These are phyloP conservation scores for Termitomyces sp. DNA, from an alignment of 768 basidiomycete species.

Conservation along the genomic window DNA sequence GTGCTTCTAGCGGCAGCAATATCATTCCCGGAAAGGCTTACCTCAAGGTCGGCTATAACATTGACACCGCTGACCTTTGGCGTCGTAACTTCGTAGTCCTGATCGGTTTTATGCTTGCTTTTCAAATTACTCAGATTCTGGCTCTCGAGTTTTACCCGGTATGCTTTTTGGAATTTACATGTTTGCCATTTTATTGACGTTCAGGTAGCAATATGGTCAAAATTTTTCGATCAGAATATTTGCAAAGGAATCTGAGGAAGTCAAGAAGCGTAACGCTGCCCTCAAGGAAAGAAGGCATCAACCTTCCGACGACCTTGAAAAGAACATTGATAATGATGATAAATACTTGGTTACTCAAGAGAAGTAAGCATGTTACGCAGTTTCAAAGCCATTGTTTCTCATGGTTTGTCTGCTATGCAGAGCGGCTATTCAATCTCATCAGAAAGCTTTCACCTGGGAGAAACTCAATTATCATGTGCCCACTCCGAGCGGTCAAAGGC, in stretches of 20 bases:
- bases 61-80: conserved; percentile 53
- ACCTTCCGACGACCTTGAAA: conserved; percentile 24
- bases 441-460: conserved; percentile 79
- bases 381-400: background rate
- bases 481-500: conserved; percentile 49
- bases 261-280: conserved; percentile 46
- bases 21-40: conserved; percentile 57
- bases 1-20: conserved; percentile 51
- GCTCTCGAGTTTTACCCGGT: conserved; percentile 64
- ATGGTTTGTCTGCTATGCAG: background rate
- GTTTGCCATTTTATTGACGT: conserved; percentile 1
- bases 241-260: conserved; percentile 51
- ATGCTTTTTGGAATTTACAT: conserved; percentile 10
- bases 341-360: conserved; percentile 5
- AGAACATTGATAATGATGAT: conserved; percentile 7
- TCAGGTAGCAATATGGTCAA: conserved; percentile 42
- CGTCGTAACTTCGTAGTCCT: conserved; percentile 65
- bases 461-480: conserved; percentile 73
- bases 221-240: conserved; percentile 48
- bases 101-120: conserved; percentile 63
- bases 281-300: conserved; percentile 49
- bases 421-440: conserved; percentile 16
- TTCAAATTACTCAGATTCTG: conserved; percentile 63
- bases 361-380: background rate
- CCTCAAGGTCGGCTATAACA: conserved; percentile 46